Percentiles rank a stretch among this genome's conserved stretches.
Evolutionary conservation across 495 filamentous ascomycete species (phyloP).

Genomic region (Talaromyces adpressus): DNA sequence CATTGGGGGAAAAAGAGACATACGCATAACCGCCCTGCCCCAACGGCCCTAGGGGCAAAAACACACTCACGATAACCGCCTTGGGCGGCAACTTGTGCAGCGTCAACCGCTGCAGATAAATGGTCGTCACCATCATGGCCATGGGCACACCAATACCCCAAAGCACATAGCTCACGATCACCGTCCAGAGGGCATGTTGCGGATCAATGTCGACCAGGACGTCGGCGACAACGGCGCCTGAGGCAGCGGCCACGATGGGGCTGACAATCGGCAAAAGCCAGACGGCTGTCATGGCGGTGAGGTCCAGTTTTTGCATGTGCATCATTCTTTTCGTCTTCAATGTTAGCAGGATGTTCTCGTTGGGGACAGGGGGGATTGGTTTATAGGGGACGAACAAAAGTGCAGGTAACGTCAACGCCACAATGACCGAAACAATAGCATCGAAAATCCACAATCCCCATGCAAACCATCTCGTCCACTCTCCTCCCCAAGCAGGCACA

Average conservation of each 20-base stretch:
- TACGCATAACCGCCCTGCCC: constrained; percentile 40
- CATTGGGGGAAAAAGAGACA: neutral
- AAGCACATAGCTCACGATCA: constrained; percentile 43
- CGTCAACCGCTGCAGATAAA: constrained; percentile 48
- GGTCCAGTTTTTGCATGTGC: constrained; percentile 5
- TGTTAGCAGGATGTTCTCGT: too few species aligned
- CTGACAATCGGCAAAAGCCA: constrained; percentile 48
- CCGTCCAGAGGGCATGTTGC: constrained; percentile 37
- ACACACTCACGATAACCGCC: constrained; percentile 45
- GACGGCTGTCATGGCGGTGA: constrained; percentile 40
- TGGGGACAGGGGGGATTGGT: too few species aligned
- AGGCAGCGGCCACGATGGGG: constrained; percentile 40
- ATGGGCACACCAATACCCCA: constrained; percentile 47
- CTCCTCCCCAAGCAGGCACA: constrained; percentile 34
- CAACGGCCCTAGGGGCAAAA: constrained; percentile 47
- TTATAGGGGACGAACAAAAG: constrained; percentile 4
- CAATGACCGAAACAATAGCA: constrained; percentile 34
- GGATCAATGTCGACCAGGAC: constrained; percentile 24
- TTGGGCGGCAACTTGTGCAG: constrained; percentile 39
- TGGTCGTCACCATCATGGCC: constrained; percentile 35
- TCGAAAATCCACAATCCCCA: constrained; percentile 48
- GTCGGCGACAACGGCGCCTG: constrained; percentile 41
- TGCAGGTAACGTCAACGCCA: constrained; percentile 11
- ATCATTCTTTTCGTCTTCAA: constrained; percentile 1
- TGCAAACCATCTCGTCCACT: constrained; percentile 19